These are phyloP conservation scores for Odonthalia washingtoniensis DNA, from an alignment of 31 red algal genomes.

Conservation along the genomic window DNA sequence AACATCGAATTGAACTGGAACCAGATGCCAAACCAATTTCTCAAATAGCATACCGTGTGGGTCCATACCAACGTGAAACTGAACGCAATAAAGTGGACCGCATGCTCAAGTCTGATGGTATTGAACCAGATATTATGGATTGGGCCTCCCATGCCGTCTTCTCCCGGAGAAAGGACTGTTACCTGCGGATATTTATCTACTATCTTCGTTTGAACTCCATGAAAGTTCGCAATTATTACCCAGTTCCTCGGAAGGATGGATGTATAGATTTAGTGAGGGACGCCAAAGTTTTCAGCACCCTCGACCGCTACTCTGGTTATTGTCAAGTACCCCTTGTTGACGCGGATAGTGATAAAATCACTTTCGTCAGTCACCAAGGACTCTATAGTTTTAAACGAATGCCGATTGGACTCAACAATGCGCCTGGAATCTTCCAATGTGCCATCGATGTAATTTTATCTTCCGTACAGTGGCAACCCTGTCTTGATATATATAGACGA, in stretches of 20 bases:
- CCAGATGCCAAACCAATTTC: neutral
- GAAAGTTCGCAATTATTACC: neutral
- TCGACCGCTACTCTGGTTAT: neutral
- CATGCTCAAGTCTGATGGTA: neutral
- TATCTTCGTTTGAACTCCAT: conserved; percentile 14
- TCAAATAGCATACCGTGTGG: neutral
- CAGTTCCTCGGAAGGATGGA: conserved; percentile 15
- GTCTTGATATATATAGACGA: conserved; percentile 31
- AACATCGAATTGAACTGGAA: too few species aligned
- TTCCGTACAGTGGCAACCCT: too few species aligned
- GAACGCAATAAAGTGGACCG: neutral
- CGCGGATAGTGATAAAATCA: neutral
- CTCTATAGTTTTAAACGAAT: neutral
- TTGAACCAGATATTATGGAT: neutral
- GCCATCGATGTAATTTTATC: too few species aligned
- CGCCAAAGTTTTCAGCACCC: neutral
- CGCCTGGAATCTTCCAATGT: neutral
- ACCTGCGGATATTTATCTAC: neutral
- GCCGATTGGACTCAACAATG: neutral
- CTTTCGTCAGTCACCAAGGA: neutral
- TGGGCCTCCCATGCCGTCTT: neutral
- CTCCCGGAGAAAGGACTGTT: neutral
- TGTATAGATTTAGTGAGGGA: neutral
- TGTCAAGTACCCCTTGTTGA: neutral
- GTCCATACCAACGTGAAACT: neutral